Base-by-base conservation (phyloP, 2,329 filamentous ascomycete species). In the Epichloe uncinata region DNA sequence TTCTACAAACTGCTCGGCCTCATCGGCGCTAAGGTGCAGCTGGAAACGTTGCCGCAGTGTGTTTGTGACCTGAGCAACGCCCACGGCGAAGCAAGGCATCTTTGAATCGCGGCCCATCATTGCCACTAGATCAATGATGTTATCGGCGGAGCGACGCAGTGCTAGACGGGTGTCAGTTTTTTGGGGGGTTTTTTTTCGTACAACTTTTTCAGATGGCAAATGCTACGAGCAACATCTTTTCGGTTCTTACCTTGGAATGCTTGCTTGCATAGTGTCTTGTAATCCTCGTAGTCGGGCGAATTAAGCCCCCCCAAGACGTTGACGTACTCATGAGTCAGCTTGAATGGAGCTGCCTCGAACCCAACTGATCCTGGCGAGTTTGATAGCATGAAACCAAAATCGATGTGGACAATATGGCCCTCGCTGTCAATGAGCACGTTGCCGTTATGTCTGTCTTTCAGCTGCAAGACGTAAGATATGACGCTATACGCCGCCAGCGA, bases 321-420 rank as follows among this genome's bases (percentile, higher is more conserved):
- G 38, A 93, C 82, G 61, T 93, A 93, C 61, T 93, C 87, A 55
- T 89, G 80, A 1, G 87, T 90, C 26, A 93, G 72, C 69, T 93
- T 93, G 68, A 93, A 93, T 1, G 87, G 87, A 4, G 87, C 87
- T 13, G 87, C 87, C 67, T 93, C 87, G 59, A 93, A 93, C 2
- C 85, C 86, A 61, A 93, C 86, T 8, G 82, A 85, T 0, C 87
- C 87, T 0, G 87, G 87, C 1, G 85, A 89, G 65, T 93, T 93
- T 44, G 85, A 90, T 35, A 93, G 73, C 85, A 93, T 91, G 64
- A 93, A 93, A 50, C 87, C 87, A 65, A 93, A 93, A 66, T 93
- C 87, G 53, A 93, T 93, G 62, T 93, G 87, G 53, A 93, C 82
- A 50, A 91, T 89, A 62, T 93, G 87, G 9, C 87, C 87, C 63